These are phyloP conservation scores for Pythium dissimile DNA, from an alignment of 352 stramenopile species.

Conservation along the genomic window DNA sequence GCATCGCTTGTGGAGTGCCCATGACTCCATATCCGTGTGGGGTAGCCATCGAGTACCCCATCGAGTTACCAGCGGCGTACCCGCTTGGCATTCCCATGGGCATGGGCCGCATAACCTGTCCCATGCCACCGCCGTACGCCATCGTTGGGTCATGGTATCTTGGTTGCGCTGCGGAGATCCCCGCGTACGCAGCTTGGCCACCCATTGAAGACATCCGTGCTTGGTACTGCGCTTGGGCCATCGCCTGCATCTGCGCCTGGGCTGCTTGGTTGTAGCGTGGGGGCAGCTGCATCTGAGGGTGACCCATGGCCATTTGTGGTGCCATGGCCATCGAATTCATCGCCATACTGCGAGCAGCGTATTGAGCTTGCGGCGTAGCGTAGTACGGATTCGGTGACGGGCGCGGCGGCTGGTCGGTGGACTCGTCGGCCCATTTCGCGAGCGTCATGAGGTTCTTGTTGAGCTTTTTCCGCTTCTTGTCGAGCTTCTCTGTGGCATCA, in stretches of 20 bases:
- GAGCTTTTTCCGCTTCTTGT: conserved; percentile 88
- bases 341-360: conserved; percentile 28
- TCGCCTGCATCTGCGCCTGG: conserved; percentile 30
- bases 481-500: conserved; percentile 81
- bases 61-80: conserved; percentile 35
- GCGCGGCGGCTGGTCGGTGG: conserved; percentile 59
- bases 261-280: conserved; percentile 29
- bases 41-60: conserved; percentile 38
- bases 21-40: conserved; percentile 57
- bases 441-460: conserved; percentile 90
- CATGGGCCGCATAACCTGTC: conserved; percentile 17
- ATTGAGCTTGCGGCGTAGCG: conserved; percentile 26
- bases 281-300: conserved; percentile 33
- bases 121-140: conserved; percentile 19
- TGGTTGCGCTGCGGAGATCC: background rate
- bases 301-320: conserved; percentile 23
- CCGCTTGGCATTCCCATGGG: conserved; percentile 16
- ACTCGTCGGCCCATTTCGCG: conserved; percentile 86
- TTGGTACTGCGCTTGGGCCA: conserved; percentile 53
- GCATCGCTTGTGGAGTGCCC: conserved; percentile 31
- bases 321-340: conserved; percentile 28
- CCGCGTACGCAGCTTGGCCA: conserved; percentile 21
- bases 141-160: conserved; percentile 20
- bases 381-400: conserved; percentile 30
- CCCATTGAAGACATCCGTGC: conserved; percentile 59